These are phyloP conservation scores for Theobroma cacao DNA, from an alignment of 345 rosid genomes.

Conservation along the genomic window DNA sequence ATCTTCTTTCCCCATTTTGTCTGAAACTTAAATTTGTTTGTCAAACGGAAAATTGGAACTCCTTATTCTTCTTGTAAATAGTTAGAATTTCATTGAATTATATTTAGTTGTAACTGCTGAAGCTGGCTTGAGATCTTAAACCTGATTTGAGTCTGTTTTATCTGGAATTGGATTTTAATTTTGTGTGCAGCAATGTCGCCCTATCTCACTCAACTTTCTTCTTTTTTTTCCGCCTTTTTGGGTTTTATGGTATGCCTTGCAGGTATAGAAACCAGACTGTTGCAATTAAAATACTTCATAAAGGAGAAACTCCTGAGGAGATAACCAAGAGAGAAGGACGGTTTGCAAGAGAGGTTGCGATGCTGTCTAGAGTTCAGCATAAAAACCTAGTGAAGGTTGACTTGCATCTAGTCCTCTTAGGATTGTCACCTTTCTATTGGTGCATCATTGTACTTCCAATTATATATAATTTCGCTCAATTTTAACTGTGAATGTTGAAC, in stretches of 20 bases:
- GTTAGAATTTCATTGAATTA: neutral
- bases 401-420: constrained; percentile 7
- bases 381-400: constrained; percentile 87
- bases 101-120: neutral
- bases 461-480: neutral
- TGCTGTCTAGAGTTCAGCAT: constrained; percentile 90
- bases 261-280: constrained; percentile 89
- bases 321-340: constrained; percentile 77
- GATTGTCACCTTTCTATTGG: neutral
- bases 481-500: constrained; percentile 6
- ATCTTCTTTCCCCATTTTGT: neutral
- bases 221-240: neutral
- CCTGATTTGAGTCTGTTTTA: neutral
- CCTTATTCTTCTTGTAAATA: neutral
- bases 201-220: neutral
- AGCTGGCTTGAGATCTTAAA: neutral
- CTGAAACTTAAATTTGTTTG: neutral
- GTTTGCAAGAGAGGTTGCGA: constrained; percentile 84
- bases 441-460: neutral
- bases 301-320: constrained; percentile 81
- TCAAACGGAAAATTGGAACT: neutral
- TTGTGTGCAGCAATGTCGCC: neutral
- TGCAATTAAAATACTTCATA: constrained; percentile 81
- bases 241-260: constrained; percentile 1
- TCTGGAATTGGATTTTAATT: neutral